Evolutionary conservation across 176 grass and related monocot species (phyloP), one percentile per base, ranked within the genome.

Genomic region (Zea luxurians): DNA sequence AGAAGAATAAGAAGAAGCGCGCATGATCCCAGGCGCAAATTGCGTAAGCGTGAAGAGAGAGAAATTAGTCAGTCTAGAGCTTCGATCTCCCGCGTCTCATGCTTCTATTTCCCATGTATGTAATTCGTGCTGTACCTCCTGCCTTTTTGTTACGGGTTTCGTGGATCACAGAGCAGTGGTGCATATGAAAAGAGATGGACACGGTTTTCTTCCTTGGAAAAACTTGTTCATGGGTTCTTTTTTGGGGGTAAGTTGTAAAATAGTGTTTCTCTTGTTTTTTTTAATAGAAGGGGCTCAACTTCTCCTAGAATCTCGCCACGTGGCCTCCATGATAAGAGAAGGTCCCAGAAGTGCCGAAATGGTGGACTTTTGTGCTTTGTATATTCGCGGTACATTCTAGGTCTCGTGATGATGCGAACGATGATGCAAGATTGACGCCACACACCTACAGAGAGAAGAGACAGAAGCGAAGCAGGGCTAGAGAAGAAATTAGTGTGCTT

Each of bases 31-130:
- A 75, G 54, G 9, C 35, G 50, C 42, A 66, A 42, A 50, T 71
- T 73, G n/a, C 54, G 80, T 87, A 5, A 43, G 10, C 36, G 53
- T 78, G 50, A 79, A 79, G 75, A 48, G 61, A 40, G 74, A 13
- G 54, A 8, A 73, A 27, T 73, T 82, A 9, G 16, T 76, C 15
- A 64, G 36, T 82, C 11, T 48, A 15, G 34, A 8, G 9, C 66
- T 74, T 78, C 27, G 27, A 27, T 27, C 49, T 2, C 55, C 18
- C 10, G 16, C 46, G 11, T 66, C 21, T 1, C 5, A 5, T 44
- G 6, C 46, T 54, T 65, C 12, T 49, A 35, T 42, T 50, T 83
- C 4, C 15, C 27, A 8, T 27, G 27, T 27, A 27, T 27, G 58
- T 16, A 8, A 84, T 70, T 80, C 64, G 38, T 64, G 76, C 0